Percentiles rank a stretch among this genome's conserved stretches.
Evolutionary conservation across 257 asterid species (phyloP).

Genomic region (Avicennia marina): DNA sequence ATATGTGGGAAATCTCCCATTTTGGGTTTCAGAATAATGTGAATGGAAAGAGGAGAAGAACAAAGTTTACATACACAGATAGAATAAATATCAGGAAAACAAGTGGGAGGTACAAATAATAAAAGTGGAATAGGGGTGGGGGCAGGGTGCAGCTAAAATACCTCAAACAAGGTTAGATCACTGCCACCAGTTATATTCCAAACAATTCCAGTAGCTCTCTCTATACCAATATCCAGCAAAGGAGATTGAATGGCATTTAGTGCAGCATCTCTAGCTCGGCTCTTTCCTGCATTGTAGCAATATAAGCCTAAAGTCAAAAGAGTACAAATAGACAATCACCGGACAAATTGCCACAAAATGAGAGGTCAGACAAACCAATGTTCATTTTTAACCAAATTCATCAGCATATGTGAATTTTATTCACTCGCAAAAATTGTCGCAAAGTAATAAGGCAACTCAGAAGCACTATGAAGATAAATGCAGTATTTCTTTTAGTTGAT

Average conservation of each 20-base stretch:
- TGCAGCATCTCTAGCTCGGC: constrained; percentile 94
- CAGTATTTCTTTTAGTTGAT: background rate
- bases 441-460: constrained; percentile 2
- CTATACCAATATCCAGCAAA: constrained; percentile 81
- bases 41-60: background rate
- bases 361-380: background rate
- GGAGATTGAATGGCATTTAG: constrained; percentile 90
- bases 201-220: constrained; percentile 96
- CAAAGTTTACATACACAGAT: background rate
- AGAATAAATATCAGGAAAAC: background rate
- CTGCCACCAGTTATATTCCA: constrained; percentile 97
- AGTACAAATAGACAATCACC: background rate
- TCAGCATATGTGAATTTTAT: background rate
- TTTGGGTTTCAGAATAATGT: background rate
- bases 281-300: constrained; percentile 57
- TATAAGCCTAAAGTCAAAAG: constrained; percentile 11
- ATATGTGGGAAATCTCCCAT: constrained; percentile 1
- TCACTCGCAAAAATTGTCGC: background rate
- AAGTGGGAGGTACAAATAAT: no score
- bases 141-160: constrained; percentile 23
- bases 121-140: background rate
- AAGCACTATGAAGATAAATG: constrained; percentile 3
- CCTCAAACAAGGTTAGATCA: constrained; percentile 92
- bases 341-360: background rate
- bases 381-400: background rate